phyloP scores from a whole-genome alignment of 805 yeast genomes.

The Lachancea dasiensis region DNA sequence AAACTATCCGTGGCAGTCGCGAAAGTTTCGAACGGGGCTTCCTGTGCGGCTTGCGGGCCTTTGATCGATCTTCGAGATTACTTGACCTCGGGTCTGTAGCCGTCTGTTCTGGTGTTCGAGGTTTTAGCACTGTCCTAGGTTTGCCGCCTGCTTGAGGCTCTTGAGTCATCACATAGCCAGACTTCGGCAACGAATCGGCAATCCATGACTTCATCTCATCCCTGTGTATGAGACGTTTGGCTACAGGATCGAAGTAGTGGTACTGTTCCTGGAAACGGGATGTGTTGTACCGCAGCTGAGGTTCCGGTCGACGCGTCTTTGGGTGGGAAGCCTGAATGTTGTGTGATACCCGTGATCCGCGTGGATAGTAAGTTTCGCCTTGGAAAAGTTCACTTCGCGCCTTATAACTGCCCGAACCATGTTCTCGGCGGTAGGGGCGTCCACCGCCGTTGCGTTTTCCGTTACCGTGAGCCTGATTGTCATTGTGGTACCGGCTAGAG shows the following conservation, averaged over 20 bases:
- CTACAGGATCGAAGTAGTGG: constrained; percentile 28
- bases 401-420: not conserved
- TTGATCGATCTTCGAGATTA: not conserved
- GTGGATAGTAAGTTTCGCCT: constrained; percentile 18
- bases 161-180: constrained; percentile 23
- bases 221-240: constrained; percentile 18
- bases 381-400: constrained; percentile 1
- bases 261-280: constrained; percentile 22
- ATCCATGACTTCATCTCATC: constrained; percentile 25
- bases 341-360: constrained; percentile 6
- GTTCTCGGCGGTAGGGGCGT: constrained; percentile 1
- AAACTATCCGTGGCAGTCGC: constrained; percentile 34
- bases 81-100: constrained; percentile 25
- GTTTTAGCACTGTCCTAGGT: constrained; percentile 15
- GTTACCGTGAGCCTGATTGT: not conserved
- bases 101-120: constrained; percentile 16
- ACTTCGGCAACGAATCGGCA: constrained; percentile 17
- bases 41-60: constrained; percentile 5
- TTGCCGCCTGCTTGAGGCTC: constrained; percentile 15
- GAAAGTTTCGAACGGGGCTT: constrained; percentile 17
- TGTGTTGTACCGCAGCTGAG: constrained; percentile 19
- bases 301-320: constrained; percentile 18
- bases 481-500: constrained; percentile 3
- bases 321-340: not conserved
- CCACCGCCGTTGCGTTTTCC: constrained; percentile 1